Conservation (phyloP, 768 basidiomycete species). For the Tylopilus subfusipes region DNA sequence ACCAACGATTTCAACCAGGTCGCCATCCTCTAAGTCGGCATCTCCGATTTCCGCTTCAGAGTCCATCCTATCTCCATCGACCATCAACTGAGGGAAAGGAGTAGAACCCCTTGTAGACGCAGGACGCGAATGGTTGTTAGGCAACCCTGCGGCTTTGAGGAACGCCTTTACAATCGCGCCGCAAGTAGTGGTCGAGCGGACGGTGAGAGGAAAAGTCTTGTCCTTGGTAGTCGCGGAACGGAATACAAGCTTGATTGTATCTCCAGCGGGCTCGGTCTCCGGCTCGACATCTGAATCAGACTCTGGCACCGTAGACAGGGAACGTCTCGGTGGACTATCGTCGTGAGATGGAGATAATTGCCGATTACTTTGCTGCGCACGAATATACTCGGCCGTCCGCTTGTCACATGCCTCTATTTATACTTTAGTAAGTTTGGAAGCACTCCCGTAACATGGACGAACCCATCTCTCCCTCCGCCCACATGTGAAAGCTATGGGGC, state of each 20-base stretch:
- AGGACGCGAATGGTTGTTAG: slow-evolving; percentile 45
- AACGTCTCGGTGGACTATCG: slow-evolving; percentile 6
- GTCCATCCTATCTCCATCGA: slow-evolving; percentile 74
- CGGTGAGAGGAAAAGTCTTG: slow-evolving; percentile 60
- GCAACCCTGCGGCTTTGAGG: slow-evolving; percentile 62
- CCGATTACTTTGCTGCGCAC: slow-evolving; percentile 34
- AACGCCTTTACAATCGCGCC: slow-evolving; percentile 74
- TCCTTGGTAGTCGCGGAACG: slow-evolving; percentile 49
- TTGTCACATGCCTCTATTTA: slow-evolving; percentile 62
- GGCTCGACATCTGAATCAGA: slow-evolving; percentile 23
- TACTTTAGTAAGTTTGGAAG: slow-evolving; percentile 6
- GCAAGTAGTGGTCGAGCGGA: slow-evolving; percentile 73
- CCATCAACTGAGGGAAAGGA: slow-evolving; percentile 38
- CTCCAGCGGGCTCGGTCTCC: slow-evolving; percentile 38
- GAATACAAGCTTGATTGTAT: slow-evolving; percentile 63
- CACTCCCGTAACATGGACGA: slow-evolving; percentile 16
- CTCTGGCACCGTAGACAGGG: slow-evolving; percentile 21
- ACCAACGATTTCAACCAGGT: slow-evolving; percentile 72
- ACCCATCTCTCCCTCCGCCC: slow-evolving; percentile 69
- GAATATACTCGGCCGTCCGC: slow-evolving; percentile 60
- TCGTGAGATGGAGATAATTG: slow-evolving; percentile 21
- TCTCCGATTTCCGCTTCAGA: slow-evolving; percentile 58
- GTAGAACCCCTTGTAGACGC: slow-evolving; percentile 31
- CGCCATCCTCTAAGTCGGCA: slow-evolving; percentile 74
- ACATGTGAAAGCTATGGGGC: slow-evolving; percentile 61